Conservation (phyloP, 345 rosid genomes). For the Citropsis articulata region DNA sequence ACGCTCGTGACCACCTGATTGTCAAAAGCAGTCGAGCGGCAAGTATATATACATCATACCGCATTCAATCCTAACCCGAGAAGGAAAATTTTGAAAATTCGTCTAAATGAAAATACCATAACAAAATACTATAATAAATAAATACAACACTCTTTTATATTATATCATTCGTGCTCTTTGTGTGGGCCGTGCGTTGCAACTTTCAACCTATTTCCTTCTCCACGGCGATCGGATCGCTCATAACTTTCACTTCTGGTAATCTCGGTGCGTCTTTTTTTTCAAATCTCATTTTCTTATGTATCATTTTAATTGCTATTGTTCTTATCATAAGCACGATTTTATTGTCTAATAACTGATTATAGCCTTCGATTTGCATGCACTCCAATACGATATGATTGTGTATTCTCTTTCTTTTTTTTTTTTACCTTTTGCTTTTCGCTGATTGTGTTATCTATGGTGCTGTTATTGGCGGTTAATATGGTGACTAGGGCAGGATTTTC, state of each 20-base stretch:
- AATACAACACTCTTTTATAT: not conserved
- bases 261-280: not conserved
- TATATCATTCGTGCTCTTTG: not conserved
- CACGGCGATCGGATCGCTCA: not conserved
- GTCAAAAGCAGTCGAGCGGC: too few relatives aligned
- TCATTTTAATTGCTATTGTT: not conserved
- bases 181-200: not conserved
- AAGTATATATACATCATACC: too few relatives aligned
- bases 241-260: not conserved
- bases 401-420: too few relatives aligned
- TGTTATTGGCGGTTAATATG: not conserved
- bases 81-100: too few relatives aligned
- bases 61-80: too few relatives aligned
- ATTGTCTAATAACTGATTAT: not conserved
- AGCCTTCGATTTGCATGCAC: not conserved
- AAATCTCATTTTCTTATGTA: not conserved
- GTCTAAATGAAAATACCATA: not conserved
- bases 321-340: not conserved
- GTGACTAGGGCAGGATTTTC: constrained; percentile 6
- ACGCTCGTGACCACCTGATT: too few relatives aligned
- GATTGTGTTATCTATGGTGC: not conserved
- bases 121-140: not conserved
- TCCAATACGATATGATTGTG: too few relatives aligned
- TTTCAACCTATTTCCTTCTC: not conserved
- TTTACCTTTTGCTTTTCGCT: not conserved